These are phyloP conservation scores for Ustulina deusta DNA, from an alignment of 2,329 filamentous ascomycete genomes.

Conservation along the genomic window DNA sequence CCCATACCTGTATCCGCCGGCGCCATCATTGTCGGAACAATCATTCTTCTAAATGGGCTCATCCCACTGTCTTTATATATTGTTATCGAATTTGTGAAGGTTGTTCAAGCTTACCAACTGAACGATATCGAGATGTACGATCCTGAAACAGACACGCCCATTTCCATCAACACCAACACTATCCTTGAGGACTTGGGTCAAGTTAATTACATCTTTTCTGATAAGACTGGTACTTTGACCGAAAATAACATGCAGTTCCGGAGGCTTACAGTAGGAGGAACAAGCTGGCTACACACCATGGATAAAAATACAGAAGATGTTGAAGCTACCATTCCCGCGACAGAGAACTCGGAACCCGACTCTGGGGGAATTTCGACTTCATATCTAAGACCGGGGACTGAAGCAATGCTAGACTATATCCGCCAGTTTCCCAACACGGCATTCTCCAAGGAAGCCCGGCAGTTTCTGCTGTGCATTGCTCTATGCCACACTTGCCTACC, in stretches of 20 bases:
- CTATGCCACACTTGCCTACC: conserved; percentile 95
- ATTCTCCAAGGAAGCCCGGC: conserved; percentile 81
- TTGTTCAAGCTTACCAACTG: conserved; percentile 81
- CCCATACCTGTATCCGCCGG: conserved; percentile 77
- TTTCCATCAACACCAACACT: conserved; percentile 90
- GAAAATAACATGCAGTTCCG: conserved; percentile 97
- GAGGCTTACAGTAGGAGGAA: conserved; percentile 89
- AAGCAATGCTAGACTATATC: conserved; percentile 84
- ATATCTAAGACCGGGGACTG: conserved; percentile 71
- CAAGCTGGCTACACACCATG: conserved; percentile 86
- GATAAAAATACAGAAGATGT: conserved; percentile 62
- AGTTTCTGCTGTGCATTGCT: conserved; percentile 86
- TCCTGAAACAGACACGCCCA: conserved; percentile 82
- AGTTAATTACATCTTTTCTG: conserved; percentile 89
- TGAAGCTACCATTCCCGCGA: conserved; percentile 53
- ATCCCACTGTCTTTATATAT: conserved; percentile 93
- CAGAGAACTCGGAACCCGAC: conserved; percentile 46
- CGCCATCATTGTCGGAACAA: conserved; percentile 86
- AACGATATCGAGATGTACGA: conserved; percentile 92
- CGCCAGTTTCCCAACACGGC: conserved; percentile 77
- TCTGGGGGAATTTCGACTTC: conserved; percentile 47
- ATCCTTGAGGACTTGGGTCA: conserved; percentile 95
- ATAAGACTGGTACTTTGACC: conserved; percentile 94
- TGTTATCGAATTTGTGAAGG: conserved; percentile 87
- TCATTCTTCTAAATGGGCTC: conserved; percentile 97